phyloP scores from a whole-genome alignment of 2,329 filamentous ascomycete species.

The Diaporthe nobilis region DNA sequence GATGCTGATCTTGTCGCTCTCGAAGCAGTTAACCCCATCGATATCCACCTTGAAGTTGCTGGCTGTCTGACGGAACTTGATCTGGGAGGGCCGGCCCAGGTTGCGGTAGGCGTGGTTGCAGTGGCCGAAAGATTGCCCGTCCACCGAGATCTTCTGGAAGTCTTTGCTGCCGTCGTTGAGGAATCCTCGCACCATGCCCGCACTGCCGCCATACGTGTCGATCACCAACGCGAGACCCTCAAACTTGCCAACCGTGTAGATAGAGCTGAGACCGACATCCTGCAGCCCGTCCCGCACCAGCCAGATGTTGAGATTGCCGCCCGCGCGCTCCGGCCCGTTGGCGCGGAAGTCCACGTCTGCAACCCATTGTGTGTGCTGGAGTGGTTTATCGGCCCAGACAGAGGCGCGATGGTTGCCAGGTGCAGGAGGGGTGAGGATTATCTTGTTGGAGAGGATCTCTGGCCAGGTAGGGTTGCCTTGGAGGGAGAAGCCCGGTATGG shows the following conservation, averaged over 20 bases:
- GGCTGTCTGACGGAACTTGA: slow-evolving; percentile 79
- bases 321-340: slow-evolving; percentile 85
- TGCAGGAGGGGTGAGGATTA: slow-evolving; percentile 90
- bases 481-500: slow-evolving; percentile 69
- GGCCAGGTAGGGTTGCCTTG: slow-evolving; percentile 68
- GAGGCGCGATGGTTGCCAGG: slow-evolving; percentile 89
- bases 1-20: slow-evolving; percentile 82
- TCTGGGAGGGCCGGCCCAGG: slow-evolving; percentile 83
- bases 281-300: slow-evolving; percentile 79
- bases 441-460: slow-evolving; percentile 85
- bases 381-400: slow-evolving; percentile 79
- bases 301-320: slow-evolving; percentile 95
- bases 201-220: slow-evolving; percentile 83
- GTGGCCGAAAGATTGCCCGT: slow-evolving; percentile 91
- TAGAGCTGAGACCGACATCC: slow-evolving; percentile 78
- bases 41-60: slow-evolving; percentile 82
- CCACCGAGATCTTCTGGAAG: slow-evolving; percentile 84
- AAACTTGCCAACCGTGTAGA: slow-evolving; percentile 88
- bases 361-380: slow-evolving; percentile 80
- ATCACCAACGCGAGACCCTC: slow-evolving; percentile 92
- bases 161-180: slow-evolving; percentile 91
- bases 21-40: slow-evolving; percentile 86
- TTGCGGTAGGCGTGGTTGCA: slow-evolving; percentile 94
- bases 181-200: slow-evolving; percentile 90
- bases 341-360: slow-evolving; percentile 90